A percentile compares a stretch with the other conserved stretches of the same genome.
Conservation (phyloP, 2,329 filamentous ascomycete species). For the Colletotrichum sojae region DNA sequence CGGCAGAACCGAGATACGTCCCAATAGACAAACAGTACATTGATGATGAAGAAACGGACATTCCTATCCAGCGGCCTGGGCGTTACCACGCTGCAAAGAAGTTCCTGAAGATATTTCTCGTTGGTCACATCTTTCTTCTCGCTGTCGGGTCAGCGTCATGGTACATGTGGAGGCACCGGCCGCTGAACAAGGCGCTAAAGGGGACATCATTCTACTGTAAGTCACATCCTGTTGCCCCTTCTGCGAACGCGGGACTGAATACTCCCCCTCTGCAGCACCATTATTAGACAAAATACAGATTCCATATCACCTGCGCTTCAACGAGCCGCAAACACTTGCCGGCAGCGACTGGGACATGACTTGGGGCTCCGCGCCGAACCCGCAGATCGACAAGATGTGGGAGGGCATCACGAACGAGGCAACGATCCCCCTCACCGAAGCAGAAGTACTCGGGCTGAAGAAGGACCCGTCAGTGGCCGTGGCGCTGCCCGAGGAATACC, state of each 20-base stretch:
- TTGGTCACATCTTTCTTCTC: not conserved
- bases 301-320: conserved; percentile 10
- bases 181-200: conserved; percentile 4
- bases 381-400: conserved; percentile 29
- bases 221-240: not conserved
- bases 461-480: conserved; percentile 25
- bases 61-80: not conserved
- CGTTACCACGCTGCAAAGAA: not conserved
- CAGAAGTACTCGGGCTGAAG: conserved; percentile 7
- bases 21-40: not conserved
- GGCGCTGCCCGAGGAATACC: conserved; percentile 23
- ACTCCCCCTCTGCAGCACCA: not conserved
- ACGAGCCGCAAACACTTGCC: conserved; percentile 15
- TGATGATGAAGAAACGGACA: not conserved
- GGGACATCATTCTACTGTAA: conserved; percentile 17
- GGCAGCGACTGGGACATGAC: conserved; percentile 21
- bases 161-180: not conserved
- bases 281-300: conserved; percentile 15
- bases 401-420: conserved; percentile 15
- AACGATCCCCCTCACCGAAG: conserved; percentile 11
- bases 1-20: not conserved
- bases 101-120: not conserved
- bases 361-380: conserved; percentile 18
- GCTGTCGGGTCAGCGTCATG: not conserved
- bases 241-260: not conserved